Conservation (phyloP, 2,329 filamentous ascomycete species). For the Alternaria sp. region DNA sequence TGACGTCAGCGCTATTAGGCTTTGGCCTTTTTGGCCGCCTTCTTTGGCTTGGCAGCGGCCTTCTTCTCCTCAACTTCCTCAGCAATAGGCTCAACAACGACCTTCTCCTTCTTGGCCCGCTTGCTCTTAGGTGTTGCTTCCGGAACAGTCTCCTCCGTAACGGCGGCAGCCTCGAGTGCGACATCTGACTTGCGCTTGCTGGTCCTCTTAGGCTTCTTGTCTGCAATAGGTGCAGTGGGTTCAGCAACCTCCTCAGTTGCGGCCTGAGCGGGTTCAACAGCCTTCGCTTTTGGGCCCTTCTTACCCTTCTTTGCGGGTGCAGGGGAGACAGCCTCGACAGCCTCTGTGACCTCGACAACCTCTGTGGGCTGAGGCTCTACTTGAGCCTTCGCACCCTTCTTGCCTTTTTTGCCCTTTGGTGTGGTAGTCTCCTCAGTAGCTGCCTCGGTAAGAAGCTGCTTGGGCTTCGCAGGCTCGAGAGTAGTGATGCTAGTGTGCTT, state of each 20-base stretch:
- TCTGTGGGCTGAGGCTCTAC: constrained; percentile 7
- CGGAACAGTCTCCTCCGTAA: constrained; percentile 15
- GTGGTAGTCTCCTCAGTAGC: constrained; percentile 26
- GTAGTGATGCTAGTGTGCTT: constrained; percentile 31
- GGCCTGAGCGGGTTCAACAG: constrained; percentile 18
- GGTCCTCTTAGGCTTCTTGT: constrained; percentile 20
- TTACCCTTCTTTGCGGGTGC: constrained; percentile 38
- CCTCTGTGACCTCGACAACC: constrained; percentile 17
- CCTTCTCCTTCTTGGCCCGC: constrained; percentile 33
- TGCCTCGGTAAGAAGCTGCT: constrained; percentile 37
- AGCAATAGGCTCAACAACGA: constrained; percentile 17
- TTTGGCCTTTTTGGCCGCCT: constrained; percentile 38
- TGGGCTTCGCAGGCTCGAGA: constrained; percentile 35
- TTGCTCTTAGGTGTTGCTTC: constrained; percentile 27
- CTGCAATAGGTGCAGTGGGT: constrained; percentile 5
- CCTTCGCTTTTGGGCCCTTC: constrained; percentile 28
- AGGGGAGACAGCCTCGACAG: constrained; percentile 11
- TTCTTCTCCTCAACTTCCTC: constrained; percentile 34
- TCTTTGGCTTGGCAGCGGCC: constrained; percentile 27
- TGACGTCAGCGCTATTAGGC: constrained; percentile 17
- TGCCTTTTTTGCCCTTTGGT: constrained; percentile 44
- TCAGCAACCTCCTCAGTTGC: constrained; percentile 18
- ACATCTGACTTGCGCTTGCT: constrained; percentile 35
- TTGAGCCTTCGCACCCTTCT: constrained; percentile 33
- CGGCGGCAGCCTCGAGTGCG: constrained; percentile 17